Evolutionary conservation across 2,329 filamentous ascomycete genomes (phyloP), one percentile per base, ranked within the genome.

Genomic region (Didymella pinodella): DNA sequence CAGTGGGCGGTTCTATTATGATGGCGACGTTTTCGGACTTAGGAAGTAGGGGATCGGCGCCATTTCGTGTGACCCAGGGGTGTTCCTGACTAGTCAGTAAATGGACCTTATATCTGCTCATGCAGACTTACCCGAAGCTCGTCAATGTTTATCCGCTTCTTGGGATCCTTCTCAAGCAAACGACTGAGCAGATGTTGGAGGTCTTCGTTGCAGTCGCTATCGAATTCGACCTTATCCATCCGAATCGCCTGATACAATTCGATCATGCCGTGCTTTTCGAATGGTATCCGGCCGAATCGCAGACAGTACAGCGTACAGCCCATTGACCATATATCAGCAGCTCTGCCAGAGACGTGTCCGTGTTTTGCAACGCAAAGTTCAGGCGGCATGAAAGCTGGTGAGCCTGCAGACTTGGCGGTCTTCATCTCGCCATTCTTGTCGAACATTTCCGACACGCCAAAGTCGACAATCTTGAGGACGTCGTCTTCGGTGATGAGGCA

Each of bases 371-470:
- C 88, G 71, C 95, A 99, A 12, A 99, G 82, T 77, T 99, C 95
- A 0, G 95, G 95, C 0, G 95, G 91, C 57, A 98, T 85, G 71
- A 99, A 99, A 0, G 95, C 95, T 0, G 95, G 95, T 3, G 93
- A 97, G 1, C 95, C 95, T 11, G 93, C 93, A 3, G 93, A 94
- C 78, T 98, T 99, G 58, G 90, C 88, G 0, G 92, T 97, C 75
- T 88, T 88, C 95, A 98, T 98, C 45, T 92, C 85, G 2, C 85
- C 87, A 57, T 90, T 83, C 75, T 96, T 97, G 73, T 94, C 90
- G 68, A 99, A 99, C 88, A 99, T 97, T 74, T 99, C 94, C 0
- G 94, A 98, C 7, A 98, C 95, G n/a, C 95, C 95, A 82, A 99
- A 99, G 77, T 98, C 95, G 51, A 96, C 93, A 65, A 99, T 90